Conservation (phyloP, 108 stramenopile genomes). For the Cyclotella atomus region DNA sequence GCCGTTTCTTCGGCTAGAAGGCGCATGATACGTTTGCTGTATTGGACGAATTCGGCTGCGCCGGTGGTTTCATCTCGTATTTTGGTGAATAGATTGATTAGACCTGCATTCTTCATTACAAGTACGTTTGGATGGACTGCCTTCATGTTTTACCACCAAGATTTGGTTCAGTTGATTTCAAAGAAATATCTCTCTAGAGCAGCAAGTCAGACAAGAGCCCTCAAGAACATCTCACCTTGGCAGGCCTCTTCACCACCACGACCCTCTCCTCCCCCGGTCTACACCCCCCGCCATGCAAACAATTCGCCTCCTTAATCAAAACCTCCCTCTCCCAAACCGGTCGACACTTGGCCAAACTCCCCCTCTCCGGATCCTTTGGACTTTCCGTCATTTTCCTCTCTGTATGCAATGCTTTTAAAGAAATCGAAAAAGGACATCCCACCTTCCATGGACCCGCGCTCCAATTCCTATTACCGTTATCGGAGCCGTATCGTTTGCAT, state of each 20-base stretch:
- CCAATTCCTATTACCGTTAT: slow-evolving; percentile 14
- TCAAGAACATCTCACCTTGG: too few relatives aligned
- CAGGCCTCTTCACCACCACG: not conserved
- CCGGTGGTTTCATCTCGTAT: slow-evolving; percentile 53
- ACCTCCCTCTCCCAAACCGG: slow-evolving; percentile 13
- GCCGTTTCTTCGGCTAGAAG: slow-evolving; percentile 91
- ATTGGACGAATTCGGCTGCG: slow-evolving; percentile 65
- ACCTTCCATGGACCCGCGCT: slow-evolving; percentile 15
- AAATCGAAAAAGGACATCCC: slow-evolving; percentile 5
- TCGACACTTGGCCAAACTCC: not conserved
- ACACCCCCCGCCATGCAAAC: slow-evolving; percentile 16
- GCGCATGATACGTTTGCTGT: slow-evolving; percentile 73
- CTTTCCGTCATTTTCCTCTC: not conserved
- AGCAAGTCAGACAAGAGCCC: too few relatives aligned
- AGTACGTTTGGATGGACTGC: slow-evolving; percentile 16
- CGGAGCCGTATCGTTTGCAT: slow-evolving; percentile 11
- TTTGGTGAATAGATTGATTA: slow-evolving; percentile 31
- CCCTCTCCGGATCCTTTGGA: slow-evolving; percentile 6
- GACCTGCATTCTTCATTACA: slow-evolving; percentile 13
- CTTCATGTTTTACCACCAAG: too few relatives aligned
- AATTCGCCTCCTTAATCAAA: slow-evolving; percentile 13
- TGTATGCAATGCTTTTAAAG: slow-evolving; percentile 11
- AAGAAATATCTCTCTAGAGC: too few relatives aligned
- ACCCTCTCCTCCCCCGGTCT: not conserved
- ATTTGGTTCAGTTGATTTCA: too few relatives aligned